Evolutionary conservation across 257 asterid genomes (phyloP), one percentile per base, ranked within the genome.

Genomic region (Gentiana dahurica): DNA sequence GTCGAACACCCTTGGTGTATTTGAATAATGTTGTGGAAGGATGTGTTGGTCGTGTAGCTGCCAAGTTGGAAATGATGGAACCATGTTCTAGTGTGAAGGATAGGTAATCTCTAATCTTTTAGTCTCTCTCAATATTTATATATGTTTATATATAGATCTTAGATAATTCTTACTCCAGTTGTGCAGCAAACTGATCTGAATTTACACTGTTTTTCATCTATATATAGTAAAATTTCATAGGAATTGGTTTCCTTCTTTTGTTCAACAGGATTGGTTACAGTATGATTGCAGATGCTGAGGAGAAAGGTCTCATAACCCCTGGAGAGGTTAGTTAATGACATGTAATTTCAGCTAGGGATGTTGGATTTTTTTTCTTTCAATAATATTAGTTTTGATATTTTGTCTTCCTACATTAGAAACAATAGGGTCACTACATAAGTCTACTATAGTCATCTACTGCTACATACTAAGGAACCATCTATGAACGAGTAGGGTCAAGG

Each of bases 21-120:
- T 81, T 92, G 87, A 92, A 92, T 83, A 83, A 75, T 63, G 66
- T 88, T 52, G 83, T 76, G 49, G 95, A 91, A 61, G 97, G 98
- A 6, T 87, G 97, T 53, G 94, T 87, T 73, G 98, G 73, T 8
- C 97, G 94, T 57, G 72, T 91, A 43, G 98, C 98, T 24, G 98
- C 95, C 62, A 91, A 91, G 90, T 76, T 91, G 48, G 98, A 91
- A 71, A 77, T 84, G 9, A 92, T 92, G 98, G 97, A 88, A 73
- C 98, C 98, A 2, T 88, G 97, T 75, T 92, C 98, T 50, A 92
- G 97, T 65, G 98, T 92, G 60, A 92, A 91, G 89, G 98, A 91
- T 65, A 87, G 98, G 97, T 91, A 74, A 2, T 41, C 9, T 41
- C 4, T 5, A 41, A 5, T 4, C 46, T 41, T 41, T 41, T 41